Evolutionary conservation across 192 early-diverging fungal genomes (phyloP), one percentile per base, ranked within the genome.

Genomic region (Tieghemiomyces parasiticus): DNA sequence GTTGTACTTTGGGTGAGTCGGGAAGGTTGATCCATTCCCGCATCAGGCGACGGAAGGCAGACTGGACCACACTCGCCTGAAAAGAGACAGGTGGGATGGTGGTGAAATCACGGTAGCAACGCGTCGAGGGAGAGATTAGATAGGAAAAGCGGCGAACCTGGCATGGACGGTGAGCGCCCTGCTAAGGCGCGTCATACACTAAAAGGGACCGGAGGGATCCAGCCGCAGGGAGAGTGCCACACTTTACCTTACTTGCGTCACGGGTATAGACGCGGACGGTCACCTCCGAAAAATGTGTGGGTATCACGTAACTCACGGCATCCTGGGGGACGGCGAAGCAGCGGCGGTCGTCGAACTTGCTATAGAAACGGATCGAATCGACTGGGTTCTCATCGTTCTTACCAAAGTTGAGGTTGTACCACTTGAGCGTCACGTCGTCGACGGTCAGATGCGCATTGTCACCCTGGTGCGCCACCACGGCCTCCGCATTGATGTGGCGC

Each of bases 341-440:
- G 35, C 68, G 70, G 34, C 70, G 65, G 19, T 64, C 66, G 52
- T 74, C 71, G 63, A 67, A 79, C 62, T 92, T 91, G 28, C 73
- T 81, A 69, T 79, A 93, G 60, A 97, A 97, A 35, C 74, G 72
- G 60, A 92, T 76, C 31, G 65, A 67, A 60, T 97, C 89, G 9
- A 97, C 84, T 0, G 94, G 94, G 60, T 97, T 93, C 30, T 80
- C 67, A 47, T 82, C 80, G 55, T 82, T 78, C 81, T 90, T 86
- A n/a, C 88, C 89, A 68, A 88, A 93, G 63, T 88, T 83, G 24
- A 93, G 78, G 25, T 75, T 82, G 9, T 78, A 49, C 53, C 76
- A 78, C 44, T 89, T 74, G 2, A 91, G 74, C 67, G 88, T 81
- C 8, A 94, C 79, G 63, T 93, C 92, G 6, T 77, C 65, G 60